Base-by-base conservation (phyloP, 768 basidiomycete genomes). In the Leccinum subgranulosum region DNA sequence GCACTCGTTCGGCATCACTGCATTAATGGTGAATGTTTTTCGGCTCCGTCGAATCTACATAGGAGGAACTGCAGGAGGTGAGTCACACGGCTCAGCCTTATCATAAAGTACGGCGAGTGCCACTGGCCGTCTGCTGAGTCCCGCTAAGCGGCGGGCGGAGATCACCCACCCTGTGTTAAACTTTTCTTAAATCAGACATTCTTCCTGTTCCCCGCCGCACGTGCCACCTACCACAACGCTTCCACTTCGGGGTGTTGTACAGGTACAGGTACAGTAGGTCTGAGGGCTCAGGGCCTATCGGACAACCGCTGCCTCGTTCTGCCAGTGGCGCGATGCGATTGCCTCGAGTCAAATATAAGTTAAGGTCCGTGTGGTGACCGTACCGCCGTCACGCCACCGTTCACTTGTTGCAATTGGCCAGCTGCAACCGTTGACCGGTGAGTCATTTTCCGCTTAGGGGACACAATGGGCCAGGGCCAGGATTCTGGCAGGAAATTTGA, bases 151-250 rank as follows among this genome's bases (percentile, higher is more conserved):
- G 48, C 34, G 5, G 47, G 27, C 29, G 28, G 45, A 21, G 14
- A 56, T 31, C 47, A 62, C 75, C 19, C 63, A 84, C 86, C 85
- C 85, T 29, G 84, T 84, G 56, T 81, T 81, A 2, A 76, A 36
- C 39, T 19, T n/a, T 41, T 79, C 1, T 86, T 85, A 31, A 11
- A 21, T 69, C 67, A 72, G 84, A 85, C 84, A 86, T 82, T 82
- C 84, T 8, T 85, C 81, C 81, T 85, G 62, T 86, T 85, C 65
- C 84, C 85, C 1, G 85, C 76, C 7, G 84, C 78, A 59, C 85
- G 84, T 2, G 53, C 76, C 77, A 86, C 3, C 79, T 69, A 15
- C 71, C 69, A 39, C 15, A 64, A 69, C 39, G 23, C 59, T 19
- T 7, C 8, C 25, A 7, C 6, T 47, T 47, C 4, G 23, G 45